These are phyloP conservation scores for Sphagnum magellanicum DNA, from an alignment of 228 moss, liverwort and hornwort genomes.

Conservation along the genomic window DNA sequence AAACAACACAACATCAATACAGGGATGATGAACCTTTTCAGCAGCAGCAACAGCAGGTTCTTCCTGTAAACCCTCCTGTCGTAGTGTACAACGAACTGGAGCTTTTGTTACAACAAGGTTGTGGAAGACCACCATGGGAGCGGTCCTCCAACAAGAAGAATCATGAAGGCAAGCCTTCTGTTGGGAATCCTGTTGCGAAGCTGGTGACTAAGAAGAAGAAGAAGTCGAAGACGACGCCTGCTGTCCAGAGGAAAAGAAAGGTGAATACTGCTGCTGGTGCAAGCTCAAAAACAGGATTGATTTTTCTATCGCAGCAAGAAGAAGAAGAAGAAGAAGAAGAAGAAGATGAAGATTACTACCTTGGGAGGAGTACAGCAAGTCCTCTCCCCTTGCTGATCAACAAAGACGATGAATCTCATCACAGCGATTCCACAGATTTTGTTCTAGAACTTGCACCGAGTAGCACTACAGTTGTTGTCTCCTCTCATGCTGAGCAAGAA, in stretches of 20 bases:
- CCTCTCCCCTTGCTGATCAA: constrained; percentile 27
- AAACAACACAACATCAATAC: no score
- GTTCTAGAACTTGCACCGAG: constrained; percentile 7
- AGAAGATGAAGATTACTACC: neutral
- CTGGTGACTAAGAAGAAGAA: constrained; percentile 20
- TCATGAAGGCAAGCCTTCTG: no score
- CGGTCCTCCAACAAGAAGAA: no score
- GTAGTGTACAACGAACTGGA: no score
- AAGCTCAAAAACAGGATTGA: constrained; percentile 8
- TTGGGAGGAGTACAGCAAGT: constrained; percentile 24
- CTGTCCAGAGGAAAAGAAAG: neutral
- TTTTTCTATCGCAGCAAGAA: no score
- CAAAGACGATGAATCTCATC: constrained; percentile 22
- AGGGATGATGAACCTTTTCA: no score
- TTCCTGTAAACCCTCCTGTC: no score
- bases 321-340: constrained; percentile 5
- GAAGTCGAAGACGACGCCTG: constrained; percentile 5
- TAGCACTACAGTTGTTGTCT: constrained; percentile 3
- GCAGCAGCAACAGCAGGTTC: no score
- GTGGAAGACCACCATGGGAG: no score
- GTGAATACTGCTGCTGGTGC: constrained; percentile 2
- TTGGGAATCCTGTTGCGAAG: constrained; percentile 3
- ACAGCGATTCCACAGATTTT: constrained; percentile 23
- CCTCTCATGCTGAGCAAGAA: constrained; percentile 23
- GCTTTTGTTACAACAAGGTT: no score